Conservation (phyloP, 768 basidiomycete species). For the Lactarius psammicola region DNA sequence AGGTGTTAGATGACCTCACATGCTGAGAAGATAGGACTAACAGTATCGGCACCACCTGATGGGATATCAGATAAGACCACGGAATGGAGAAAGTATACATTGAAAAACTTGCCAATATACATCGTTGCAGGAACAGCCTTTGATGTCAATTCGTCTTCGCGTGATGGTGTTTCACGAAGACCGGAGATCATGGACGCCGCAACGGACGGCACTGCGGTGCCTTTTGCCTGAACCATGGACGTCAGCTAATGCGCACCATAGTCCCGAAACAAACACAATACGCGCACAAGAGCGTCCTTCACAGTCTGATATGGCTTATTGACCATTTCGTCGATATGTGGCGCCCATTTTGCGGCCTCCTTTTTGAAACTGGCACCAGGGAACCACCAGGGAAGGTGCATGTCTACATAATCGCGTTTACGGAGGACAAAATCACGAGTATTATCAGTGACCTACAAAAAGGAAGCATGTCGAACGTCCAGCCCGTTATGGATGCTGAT, state of each 20-base stretch:
- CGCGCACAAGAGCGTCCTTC: constrained; percentile 23
- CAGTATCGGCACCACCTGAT: constrained; percentile 27
- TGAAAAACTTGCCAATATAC: constrained; percentile 19
- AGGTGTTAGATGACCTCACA: not conserved
- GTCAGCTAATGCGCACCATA: not conserved
- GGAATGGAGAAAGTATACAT: not conserved
- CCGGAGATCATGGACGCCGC: constrained; percentile 21
- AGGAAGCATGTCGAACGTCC: constrained; percentile 27
- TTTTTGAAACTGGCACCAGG: constrained; percentile 34
- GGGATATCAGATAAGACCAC: not conserved
- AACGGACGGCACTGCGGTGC: constrained; percentile 18
- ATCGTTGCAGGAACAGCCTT: constrained; percentile 26
- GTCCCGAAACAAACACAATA: not conserved
- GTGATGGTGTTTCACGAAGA: constrained; percentile 17
- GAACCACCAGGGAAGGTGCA: constrained; percentile 32
- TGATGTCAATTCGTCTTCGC: constrained; percentile 20
- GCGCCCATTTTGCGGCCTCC: constrained; percentile 26
- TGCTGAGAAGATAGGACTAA: constrained; percentile 15
- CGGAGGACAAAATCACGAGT: not conserved
- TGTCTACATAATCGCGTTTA: constrained; percentile 21
- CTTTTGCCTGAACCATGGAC: constrained; percentile 3
- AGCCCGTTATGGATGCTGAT: constrained; percentile 19
- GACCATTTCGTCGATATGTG: constrained; percentile 29
- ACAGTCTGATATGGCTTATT: constrained; percentile 31
- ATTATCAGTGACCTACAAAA: constrained; percentile 19